A percentile compares a stretch with the other conserved stretches of the same genome.
Evolutionary conservation across 768 basidiomycete genomes (phyloP).

Genomic region (button mushroom (Agaricus bisporus)): DNA sequence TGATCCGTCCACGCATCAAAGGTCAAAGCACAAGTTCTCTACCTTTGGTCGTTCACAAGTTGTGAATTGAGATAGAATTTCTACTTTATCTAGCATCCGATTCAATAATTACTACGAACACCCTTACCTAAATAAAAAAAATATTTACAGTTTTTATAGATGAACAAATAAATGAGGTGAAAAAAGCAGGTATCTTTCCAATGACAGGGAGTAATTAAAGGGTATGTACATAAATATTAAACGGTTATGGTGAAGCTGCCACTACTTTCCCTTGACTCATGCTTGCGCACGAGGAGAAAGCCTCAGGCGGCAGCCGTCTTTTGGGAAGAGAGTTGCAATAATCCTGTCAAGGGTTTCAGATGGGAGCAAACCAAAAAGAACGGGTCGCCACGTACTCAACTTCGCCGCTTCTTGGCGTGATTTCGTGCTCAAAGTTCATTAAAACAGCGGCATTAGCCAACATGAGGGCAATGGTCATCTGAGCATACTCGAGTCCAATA

Average conservation of each 20-base stretch:
- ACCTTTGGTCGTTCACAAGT: slow-evolving; percentile 42
- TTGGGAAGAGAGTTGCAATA: slow-evolving; percentile 95
- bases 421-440: slow-evolving; percentile 83
- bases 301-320: slow-evolving; percentile 82
- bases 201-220: neutral
- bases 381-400: slow-evolving; percentile 57
- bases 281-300: slow-evolving; percentile 52
- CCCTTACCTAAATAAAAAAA: neutral
- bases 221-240: neutral
- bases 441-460: slow-evolving; percentile 76
- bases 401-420: slow-evolving; percentile 73
- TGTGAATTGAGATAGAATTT: slow-evolving; percentile 18
- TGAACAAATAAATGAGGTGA: too few species aligned
- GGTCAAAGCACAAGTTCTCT: slow-evolving; percentile 51
- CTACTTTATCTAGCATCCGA: neutral
- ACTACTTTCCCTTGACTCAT: slow-evolving; percentile 2
- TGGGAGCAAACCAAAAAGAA: neutral
- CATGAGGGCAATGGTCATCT: slow-evolving; percentile 82
- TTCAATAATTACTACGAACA: neutral
- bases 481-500: slow-evolving; percentile 90
- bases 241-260: neutral
- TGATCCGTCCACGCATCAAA: slow-evolving; percentile 51
- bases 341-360: slow-evolving; percentile 42
- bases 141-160: neutral
- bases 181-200: neutral